Conservation (phyloP, 768 basidiomycete genomes). For the Collybiopsis confluens region DNA sequence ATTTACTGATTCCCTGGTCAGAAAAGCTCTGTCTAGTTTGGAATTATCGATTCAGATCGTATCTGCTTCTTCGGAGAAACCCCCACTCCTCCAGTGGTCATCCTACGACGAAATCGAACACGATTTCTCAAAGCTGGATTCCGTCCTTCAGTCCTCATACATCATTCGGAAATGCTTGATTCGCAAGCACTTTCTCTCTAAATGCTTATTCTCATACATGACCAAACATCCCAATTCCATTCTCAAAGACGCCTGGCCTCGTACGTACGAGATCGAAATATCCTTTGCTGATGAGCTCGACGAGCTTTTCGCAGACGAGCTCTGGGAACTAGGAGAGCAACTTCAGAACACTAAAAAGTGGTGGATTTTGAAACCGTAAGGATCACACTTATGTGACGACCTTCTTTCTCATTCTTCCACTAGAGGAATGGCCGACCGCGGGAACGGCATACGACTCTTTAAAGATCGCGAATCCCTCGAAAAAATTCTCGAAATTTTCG, state of each 20-base stretch:
- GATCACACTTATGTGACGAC: neutral
- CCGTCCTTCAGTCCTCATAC: conserved; percentile 74
- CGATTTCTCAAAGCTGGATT: conserved; percentile 44
- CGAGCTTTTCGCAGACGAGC: conserved; percentile 88
- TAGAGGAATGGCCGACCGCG: conserved; percentile 90
- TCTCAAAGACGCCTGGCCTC: conserved; percentile 56
- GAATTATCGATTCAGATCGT: conserved; percentile 17
- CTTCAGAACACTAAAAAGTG: conserved; percentile 55
- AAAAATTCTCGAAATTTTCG: conserved; percentile 78
- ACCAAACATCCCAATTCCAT: conserved; percentile 63
- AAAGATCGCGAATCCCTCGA: conserved; percentile 68
- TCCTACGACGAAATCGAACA: conserved; percentile 81
- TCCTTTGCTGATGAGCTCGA: conserved; percentile 92
- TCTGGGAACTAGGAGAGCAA: conserved; percentile 75
- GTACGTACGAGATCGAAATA: conserved; percentile 81
- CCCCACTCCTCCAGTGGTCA: conserved; percentile 28
- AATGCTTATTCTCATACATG: conserved; percentile 64
- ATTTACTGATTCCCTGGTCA: conserved; percentile 40
- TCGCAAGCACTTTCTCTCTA: conserved; percentile 87
- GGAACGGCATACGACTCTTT: conserved; percentile 92
- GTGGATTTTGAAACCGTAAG: conserved; percentile 92
- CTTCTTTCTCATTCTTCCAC: neutral
- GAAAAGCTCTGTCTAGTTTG: conserved; percentile 30
- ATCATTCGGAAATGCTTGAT: conserved; percentile 91
- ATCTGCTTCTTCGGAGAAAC: conserved; percentile 12